Percentiles rank a stretch among this genome's conserved stretches.
These are phyloP conservation scores for Amylostereum areolatum DNA, from an alignment of 1,284 basidiomycete genomes.

Conservation along the genomic window DNA sequence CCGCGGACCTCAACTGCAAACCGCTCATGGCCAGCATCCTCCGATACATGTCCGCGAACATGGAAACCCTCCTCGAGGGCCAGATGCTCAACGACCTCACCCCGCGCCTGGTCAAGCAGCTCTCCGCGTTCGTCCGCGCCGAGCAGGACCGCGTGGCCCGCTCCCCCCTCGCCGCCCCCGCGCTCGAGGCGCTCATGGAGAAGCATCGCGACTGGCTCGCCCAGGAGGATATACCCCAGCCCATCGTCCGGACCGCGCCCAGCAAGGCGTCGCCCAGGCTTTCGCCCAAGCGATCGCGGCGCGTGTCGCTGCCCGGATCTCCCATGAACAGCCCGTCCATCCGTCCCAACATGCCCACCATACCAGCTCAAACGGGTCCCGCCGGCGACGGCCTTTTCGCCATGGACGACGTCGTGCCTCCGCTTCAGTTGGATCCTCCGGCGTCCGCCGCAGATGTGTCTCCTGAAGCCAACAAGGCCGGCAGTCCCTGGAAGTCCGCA, in stretches of 20 bases:
- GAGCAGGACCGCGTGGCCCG: slow-evolving; percentile 58
- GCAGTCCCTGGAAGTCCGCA: slow-evolving; percentile 32
- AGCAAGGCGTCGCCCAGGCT: slow-evolving; percentile 40
- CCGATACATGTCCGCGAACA: slow-evolving; percentile 76
- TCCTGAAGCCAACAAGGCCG: slow-evolving; percentile 10
- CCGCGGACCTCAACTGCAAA: slow-evolving; percentile 71
- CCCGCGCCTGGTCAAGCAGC: slow-evolving; percentile 58
- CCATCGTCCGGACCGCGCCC: slow-evolving; percentile 42
- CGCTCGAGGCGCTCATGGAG: slow-evolving; percentile 50
- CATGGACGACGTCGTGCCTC: slow-evolving; percentile 51
- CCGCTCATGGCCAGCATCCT: slow-evolving; percentile 73
- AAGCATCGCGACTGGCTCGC: slow-evolving; percentile 76
- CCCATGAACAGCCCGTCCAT: slow-evolving; percentile 28
- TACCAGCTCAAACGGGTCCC: slow-evolving; percentile 11
- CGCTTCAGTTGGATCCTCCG: slow-evolving; percentile 8
- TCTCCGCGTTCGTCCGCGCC: slow-evolving; percentile 56
- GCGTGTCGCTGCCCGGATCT: slow-evolving; percentile 15
- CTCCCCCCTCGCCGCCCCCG: slow-evolving; percentile 54
- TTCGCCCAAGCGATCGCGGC: slow-evolving; percentile 29
- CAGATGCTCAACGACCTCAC: slow-evolving; percentile 77
- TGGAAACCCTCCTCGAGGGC: slow-evolving; percentile 86
- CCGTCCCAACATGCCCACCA: slow-evolving; percentile 19
- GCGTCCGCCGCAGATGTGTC: slow-evolving; percentile 15
- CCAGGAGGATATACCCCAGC: slow-evolving; percentile 73
- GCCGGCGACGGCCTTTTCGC: slow-evolving; percentile 49